Percentiles rank a stretch among this genome's conserved stretches.
phyloP scores from a whole-genome alignment of 23 red algal species.

The Gracilariopsis chorda region DNA sequence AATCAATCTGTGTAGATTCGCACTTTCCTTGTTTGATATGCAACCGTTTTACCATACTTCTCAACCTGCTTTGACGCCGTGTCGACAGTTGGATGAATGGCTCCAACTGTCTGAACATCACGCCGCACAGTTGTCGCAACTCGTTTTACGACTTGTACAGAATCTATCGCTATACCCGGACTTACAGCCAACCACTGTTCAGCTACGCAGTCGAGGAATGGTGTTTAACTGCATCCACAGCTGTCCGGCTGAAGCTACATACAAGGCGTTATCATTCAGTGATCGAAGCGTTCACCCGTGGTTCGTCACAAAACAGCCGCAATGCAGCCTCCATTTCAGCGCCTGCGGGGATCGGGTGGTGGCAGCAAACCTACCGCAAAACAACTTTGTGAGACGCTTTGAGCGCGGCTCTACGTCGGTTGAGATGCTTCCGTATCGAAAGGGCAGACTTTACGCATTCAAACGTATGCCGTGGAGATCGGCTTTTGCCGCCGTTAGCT shows the following conservation, averaged over 20 bases:
- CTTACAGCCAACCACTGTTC: neutral
- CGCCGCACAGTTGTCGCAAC: neutral
- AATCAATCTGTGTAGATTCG: constrained; percentile 29
- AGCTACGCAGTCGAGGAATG: neutral
- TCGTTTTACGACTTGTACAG: neutral
- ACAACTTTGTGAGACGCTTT: constrained; percentile 13
- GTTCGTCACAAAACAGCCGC: constrained; percentile 60
- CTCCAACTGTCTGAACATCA: neutral
- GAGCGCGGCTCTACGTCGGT: neutral
- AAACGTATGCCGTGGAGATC: constrained; percentile 34
- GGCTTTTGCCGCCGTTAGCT: constrained; percentile 33
- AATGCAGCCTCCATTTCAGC: constrained; percentile 29
- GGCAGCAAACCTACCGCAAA: constrained; percentile 19
- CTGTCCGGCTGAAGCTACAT: constrained; percentile 45
- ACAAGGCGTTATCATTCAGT: constrained; percentile 51
- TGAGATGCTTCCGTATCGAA: too few relatives aligned
- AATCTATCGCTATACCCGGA: neutral
- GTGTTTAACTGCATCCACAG: constrained; percentile 37
- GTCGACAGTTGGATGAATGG: neutral
- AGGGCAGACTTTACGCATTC: neutral
- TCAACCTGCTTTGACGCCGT: neutral
- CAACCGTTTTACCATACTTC: neutral
- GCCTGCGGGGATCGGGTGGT: neutral
- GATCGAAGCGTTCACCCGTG: neutral
- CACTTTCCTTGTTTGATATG: neutral